Evolutionary conservation across 345 rosid species (phyloP), one percentile per base, ranked within the genome.

Genomic region (Odontarrhena argentea): DNA sequence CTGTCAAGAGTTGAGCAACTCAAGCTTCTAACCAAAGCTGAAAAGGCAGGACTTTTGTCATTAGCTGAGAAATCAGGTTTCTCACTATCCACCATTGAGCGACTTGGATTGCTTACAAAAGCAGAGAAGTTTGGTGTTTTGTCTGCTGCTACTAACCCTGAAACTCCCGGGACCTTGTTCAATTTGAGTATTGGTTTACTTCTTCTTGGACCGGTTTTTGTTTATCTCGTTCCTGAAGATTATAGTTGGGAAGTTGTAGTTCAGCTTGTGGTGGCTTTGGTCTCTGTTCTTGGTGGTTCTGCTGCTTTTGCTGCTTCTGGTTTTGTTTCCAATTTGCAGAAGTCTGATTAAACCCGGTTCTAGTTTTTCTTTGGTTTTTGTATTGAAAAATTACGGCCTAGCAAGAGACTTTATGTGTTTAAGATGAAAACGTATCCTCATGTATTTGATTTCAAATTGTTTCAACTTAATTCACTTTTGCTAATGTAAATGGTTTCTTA

Each of bases 1-100:
- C 87, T 90, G 34, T 86, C 97, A 28, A 82, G 97, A 74, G 97
- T 93, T 50, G 98, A 90, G 82, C 84, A 93, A 66, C 95, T 93
- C 30, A 93, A 84, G 69, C 87, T 93, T 14, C 77, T 93, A 24
- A 85, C 84, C 53, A 90, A 90, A 78, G 99, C 99, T 0, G 96
- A 90, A 77, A 93, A 85, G 60, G 96, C 96, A 0, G 97, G 99
- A 4, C 69, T 93, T 13, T 84, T 93, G 18, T 93, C 97, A 0
- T 87, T 96, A 0, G 99, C 97, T 0, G 99, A 90, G 82, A 90
- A 90, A 53, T 76, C 79, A 9, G 97, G 97, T n/a, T 67, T 93
- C 28, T 93, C 97, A 2, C 79, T 90, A 0, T 86, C 99, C 2
- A 67, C 89, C 8, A 93, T 93, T 7, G 97, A 93, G 91, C 90